phyloP scores from a whole-genome alignment of 2,329 filamentous ascomycete species.

The Epicoccum nigrum region DNA sequence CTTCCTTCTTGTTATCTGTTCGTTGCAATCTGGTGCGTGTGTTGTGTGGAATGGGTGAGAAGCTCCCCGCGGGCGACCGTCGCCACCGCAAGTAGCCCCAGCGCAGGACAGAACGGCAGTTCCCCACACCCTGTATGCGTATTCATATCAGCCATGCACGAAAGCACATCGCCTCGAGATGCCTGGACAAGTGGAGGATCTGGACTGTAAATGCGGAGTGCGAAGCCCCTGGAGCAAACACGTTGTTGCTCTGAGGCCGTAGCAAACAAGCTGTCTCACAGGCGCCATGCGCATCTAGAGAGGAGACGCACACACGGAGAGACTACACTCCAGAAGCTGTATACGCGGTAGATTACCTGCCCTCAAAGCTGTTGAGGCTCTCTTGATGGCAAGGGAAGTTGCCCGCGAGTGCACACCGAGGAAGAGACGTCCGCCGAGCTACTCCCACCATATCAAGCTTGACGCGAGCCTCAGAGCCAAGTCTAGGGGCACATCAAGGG shows the following conservation, averaged over 20 bases:
- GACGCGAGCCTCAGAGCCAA: neutral
- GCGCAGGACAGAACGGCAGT: neutral
- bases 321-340: neutral
- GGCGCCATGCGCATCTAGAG: neutral
- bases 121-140: neutral
- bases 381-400: too few relatives aligned
- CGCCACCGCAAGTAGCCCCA: slow-evolving; percentile 6
- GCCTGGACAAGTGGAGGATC: neutral
- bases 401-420: too few relatives aligned
- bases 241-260: neutral
- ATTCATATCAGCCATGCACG: neutral
- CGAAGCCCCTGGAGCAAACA: neutral
- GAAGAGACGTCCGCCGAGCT: too few relatives aligned
- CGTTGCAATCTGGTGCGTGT: too few relatives aligned
- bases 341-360: neutral
- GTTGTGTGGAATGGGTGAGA: neutral
- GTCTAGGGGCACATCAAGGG: neutral
- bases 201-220: neutral
- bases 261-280: neutral
- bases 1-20: too few relatives aligned
- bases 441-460: neutral
- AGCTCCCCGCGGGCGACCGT: neutral
- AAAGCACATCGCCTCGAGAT: neutral
- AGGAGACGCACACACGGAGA: too few relatives aligned
- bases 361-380: too few relatives aligned